These are phyloP conservation scores for Antitrichia curtipendula DNA, from an alignment of 225 moss, liverwort and hornwort species.

Conservation along the genomic window DNA sequence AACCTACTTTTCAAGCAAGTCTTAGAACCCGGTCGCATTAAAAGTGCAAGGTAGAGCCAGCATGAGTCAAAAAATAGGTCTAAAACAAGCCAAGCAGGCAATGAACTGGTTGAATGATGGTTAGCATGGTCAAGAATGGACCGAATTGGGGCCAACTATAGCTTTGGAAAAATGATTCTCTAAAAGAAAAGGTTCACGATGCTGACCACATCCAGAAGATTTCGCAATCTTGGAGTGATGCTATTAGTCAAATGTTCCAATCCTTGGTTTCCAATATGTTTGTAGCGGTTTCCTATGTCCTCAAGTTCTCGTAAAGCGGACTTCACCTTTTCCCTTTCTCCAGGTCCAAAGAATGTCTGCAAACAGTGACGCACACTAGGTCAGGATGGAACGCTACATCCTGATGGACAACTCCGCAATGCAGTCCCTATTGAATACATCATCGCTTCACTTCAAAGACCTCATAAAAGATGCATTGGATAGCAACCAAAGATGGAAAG, in stretches of 20 bases:
- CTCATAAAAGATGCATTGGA: background rate
- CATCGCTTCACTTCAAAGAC: background rate
- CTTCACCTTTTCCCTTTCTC: constrained; percentile 69
- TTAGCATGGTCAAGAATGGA: background rate
- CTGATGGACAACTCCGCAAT: background rate
- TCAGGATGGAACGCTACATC: background rate
- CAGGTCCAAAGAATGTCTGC: constrained; percentile 50
- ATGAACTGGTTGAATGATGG: background rate
- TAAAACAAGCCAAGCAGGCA: background rate
- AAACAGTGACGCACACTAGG: background rate
- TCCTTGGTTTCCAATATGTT: constrained; percentile 60
- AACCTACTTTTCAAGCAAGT: background rate
- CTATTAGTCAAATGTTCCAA: constrained; percentile 79
- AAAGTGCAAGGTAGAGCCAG: background rate
- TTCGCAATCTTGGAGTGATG: constrained; percentile 58
- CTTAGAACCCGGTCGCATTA: background rate
- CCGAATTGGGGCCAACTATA: background rate
- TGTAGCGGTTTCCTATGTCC: constrained; percentile 61
- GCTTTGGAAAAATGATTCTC: background rate
- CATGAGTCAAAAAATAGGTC: background rate
- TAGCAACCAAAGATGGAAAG: background rate
- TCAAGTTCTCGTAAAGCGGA: constrained; percentile 55
- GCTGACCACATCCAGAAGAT: constrained; percentile 61
- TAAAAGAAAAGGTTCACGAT: background rate
- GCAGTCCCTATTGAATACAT: background rate